A percentile compares a stretch with the other conserved stretches of the same genome.
Evolutionary conservation across 805 yeast genomes (phyloP).

Genomic region (Candida verbasci): DNA sequence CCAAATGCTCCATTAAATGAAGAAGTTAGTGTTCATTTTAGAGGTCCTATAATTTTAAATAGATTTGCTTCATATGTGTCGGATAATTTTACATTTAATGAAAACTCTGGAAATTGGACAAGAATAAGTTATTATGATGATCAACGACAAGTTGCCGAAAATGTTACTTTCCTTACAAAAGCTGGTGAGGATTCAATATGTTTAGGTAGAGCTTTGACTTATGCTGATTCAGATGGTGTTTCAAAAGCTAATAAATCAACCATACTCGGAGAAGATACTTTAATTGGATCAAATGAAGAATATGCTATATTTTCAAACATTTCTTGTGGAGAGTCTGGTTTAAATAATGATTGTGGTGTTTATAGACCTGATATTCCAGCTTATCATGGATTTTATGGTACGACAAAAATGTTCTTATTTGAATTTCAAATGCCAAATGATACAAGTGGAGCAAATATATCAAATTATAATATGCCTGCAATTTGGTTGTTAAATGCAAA

Average conservation of each 20-base stretch:
- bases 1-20: conserved; percentile 61
- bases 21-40: conserved; percentile 70
- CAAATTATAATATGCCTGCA: conserved; percentile 63
- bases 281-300: conserved; percentile 56
- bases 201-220: conserved; percentile 64
- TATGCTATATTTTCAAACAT: conserved; percentile 55
- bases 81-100: conserved; percentile 29
- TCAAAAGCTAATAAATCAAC: conserved; percentile 43
- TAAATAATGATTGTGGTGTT: conserved; percentile 62
- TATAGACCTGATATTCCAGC: conserved; percentile 74
- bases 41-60: conserved; percentile 65
- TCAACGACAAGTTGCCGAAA: conserved; percentile 43
- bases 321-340: conserved; percentile 54
- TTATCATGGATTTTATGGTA: conserved; percentile 64
- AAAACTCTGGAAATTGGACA: conserved; percentile 44
- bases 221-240: conserved; percentile 55
- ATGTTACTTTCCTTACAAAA: conserved; percentile 63
- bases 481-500: conserved; percentile 72
- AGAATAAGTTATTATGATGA: conserved; percentile 60
- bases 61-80: conserved; percentile 62
- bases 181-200: conserved; percentile 61
- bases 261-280: conserved; percentile 43
- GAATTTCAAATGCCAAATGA: conserved; percentile 68
- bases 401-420: conserved; percentile 66
- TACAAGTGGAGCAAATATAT: conserved; percentile 19